phyloP scores from a whole-genome alignment of 2,329 filamentous ascomycete genomes.

The Didymella pomorum region DNA sequence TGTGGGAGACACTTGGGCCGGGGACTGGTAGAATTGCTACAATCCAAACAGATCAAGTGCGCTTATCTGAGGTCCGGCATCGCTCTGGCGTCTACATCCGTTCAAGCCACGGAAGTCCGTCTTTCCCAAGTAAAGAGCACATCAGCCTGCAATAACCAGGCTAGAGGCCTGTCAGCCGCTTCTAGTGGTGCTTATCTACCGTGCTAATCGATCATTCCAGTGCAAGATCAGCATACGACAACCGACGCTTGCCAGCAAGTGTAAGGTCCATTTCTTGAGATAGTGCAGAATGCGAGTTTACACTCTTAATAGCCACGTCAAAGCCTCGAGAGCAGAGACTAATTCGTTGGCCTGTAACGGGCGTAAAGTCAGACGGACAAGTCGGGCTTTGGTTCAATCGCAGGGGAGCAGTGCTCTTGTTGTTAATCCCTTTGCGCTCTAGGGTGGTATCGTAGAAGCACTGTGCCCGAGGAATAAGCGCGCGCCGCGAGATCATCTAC shows the following conservation, averaged over 20 bases:
- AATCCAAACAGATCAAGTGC: too few species aligned
- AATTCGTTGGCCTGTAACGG: constrained; percentile 11
- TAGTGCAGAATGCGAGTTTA: background rate
- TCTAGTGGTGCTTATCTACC: too few species aligned
- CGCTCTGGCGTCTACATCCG: too few species aligned
- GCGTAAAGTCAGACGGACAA: constrained; percentile 5
- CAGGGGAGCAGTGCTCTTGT: constrained; percentile 10
- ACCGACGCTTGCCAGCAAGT: constrained; percentile 7
- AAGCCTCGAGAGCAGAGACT: constrained; percentile 6
- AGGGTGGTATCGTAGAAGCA: background rate
- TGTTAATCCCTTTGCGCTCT: background rate
- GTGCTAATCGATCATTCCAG: too few species aligned
- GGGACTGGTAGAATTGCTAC: too few species aligned
- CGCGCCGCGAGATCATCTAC: background rate
- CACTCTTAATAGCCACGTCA: constrained; percentile 6
- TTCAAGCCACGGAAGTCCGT: too few species aligned
- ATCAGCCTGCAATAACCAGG: too few species aligned
- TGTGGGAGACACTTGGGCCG: too few species aligned
- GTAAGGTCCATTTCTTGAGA: constrained; percentile 3
- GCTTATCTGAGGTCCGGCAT: too few species aligned
- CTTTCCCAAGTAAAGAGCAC: too few species aligned
- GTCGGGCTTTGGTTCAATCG: constrained; percentile 6
- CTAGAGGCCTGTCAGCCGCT: too few species aligned
- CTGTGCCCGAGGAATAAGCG: constrained; percentile 3
- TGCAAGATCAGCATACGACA: background rate